These are phyloP conservation scores for Fagus sylvatica DNA, from an alignment of 306 rosid species.

Conservation along the genomic window DNA sequence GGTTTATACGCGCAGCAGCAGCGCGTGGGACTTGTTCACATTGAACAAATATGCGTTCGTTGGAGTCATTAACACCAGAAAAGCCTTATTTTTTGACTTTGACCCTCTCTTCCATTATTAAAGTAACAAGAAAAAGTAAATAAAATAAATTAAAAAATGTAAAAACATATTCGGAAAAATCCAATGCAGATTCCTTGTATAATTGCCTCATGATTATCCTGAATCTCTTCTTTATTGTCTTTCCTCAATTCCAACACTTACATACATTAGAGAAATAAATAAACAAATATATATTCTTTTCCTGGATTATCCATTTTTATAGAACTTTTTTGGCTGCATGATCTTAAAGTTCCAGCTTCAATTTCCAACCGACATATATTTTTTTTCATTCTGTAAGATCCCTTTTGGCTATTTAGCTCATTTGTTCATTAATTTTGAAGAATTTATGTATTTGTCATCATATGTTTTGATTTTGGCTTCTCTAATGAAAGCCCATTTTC, in stretches of 20 bases:
- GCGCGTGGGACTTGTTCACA: not conserved
- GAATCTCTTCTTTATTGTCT: constrained; percentile 19
- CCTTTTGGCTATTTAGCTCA: constrained; percentile 4
- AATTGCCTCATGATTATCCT: constrained; percentile 22
- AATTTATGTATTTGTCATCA: not conserved
- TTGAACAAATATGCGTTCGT: not conserved
- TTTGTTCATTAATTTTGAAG: constrained; percentile 7
- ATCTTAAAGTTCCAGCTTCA: not conserved
- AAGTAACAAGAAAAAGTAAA: not conserved
- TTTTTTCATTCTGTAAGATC: not conserved
- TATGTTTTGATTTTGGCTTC: constrained; percentile 18
- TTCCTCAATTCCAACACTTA: constrained; percentile 14
- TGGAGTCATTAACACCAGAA: not conserved
- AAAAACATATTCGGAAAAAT: constrained; percentile 5
- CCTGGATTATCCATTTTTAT: constrained; percentile 9
- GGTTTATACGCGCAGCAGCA: not conserved
- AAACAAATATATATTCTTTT: not conserved
- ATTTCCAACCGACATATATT: not conserved
- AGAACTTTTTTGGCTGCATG: constrained; percentile 16
- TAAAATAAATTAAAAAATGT: not conserved
- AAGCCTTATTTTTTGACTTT: not conserved
- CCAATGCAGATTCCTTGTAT: constrained; percentile 12
- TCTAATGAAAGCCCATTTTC: constrained; percentile 11
- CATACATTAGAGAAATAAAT: not conserved
- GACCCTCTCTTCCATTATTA: not conserved